These are phyloP conservation scores for Metroxylon sagu DNA, from an alignment of 176 grass and related monocot species.

Conservation along the genomic window DNA sequence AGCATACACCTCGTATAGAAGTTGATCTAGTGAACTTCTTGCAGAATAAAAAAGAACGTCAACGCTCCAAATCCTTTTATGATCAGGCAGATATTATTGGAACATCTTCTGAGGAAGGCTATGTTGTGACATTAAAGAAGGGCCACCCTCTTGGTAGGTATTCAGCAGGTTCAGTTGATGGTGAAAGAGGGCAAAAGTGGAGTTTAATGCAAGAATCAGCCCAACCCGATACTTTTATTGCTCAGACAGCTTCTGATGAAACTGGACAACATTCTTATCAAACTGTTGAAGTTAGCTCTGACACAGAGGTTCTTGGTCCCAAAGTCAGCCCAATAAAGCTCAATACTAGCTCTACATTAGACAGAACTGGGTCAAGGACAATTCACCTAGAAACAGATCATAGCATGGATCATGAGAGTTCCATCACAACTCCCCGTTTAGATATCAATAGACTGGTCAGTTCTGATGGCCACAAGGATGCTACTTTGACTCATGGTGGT, in stretches of 20 bases:
- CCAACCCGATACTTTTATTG: conserved; percentile 25
- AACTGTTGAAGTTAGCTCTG: conserved; percentile 26
- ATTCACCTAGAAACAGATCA: conserved; percentile 57
- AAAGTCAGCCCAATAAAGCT: conserved; percentile 39
- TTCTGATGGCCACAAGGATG: conserved; percentile 55
- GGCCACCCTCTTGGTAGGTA: conserved; percentile 60
- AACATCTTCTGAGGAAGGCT: conserved; percentile 89
- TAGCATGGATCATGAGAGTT: conserved; percentile 53
- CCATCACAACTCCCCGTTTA: conserved; percentile 54
- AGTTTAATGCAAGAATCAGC: conserved; percentile 44
- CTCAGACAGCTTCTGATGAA: conserved; percentile 40
- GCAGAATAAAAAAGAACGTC: conserved; percentile 96
- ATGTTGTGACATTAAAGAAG: conserved; percentile 55
- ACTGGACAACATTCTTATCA: conserved; percentile 31
- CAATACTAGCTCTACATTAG: conserved; percentile 24
- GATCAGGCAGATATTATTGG: conserved; percentile 78
- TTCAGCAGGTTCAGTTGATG: conserved; percentile 72
- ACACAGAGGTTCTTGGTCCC: conserved; percentile 27
- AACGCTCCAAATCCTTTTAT: conserved; percentile 65
- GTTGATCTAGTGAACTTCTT: conserved; percentile 99
- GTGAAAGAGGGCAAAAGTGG: conserved; percentile 36
- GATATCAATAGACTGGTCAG: conserved; percentile 39
- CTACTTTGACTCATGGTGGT: conserved; percentile 29
- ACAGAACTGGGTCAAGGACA: conserved; percentile 50
- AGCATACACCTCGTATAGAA: conserved; percentile 92